Conservation (phyloP, 2,329 filamentous ascomycete species). For the Dendrostoma leiphaemia region DNA sequence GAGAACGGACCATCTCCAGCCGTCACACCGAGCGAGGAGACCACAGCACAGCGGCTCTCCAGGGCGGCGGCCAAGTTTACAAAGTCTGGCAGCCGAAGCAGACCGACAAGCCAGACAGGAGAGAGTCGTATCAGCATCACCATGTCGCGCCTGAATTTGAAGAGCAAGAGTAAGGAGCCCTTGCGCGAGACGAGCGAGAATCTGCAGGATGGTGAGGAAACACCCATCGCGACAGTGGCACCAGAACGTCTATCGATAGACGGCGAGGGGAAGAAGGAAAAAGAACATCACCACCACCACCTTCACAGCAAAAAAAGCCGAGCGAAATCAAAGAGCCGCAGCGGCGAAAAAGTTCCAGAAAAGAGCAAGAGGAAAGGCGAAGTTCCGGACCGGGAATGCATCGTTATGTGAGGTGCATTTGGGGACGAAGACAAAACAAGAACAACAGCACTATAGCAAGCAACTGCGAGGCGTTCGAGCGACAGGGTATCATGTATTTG, state of each 20-base stretch:
- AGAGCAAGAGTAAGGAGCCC: conserved; percentile 53
- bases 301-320: conserved; percentile 34
- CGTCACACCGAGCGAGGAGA: conserved; percentile 51
- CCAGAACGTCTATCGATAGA: conserved; percentile 11
- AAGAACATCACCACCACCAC: conserved; percentile 26
- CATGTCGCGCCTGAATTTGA: conserved; percentile 53
- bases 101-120: conserved; percentile 57
- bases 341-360: conserved; percentile 28
- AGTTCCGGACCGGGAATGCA: conserved; percentile 46
- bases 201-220: conserved; percentile 17
- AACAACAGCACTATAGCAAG: too few species aligned
- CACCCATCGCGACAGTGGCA: conserved; percentile 9
- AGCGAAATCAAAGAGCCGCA: conserved; percentile 33
- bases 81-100: conserved; percentile 45
- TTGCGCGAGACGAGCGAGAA: conserved; percentile 30
- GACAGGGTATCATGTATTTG: not conserved
- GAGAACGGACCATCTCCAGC: conserved; percentile 35
- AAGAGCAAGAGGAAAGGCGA: conserved; percentile 33
- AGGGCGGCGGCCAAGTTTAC: conserved; percentile 57
- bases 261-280: conserved; percentile 22
- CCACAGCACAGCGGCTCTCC: conserved; percentile 51
- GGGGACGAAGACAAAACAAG: not conserved
- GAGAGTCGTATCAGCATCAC: conserved; percentile 57
- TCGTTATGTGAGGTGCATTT: conserved; percentile 38
- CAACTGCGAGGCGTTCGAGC: conserved; percentile 11